A percentile compares a stretch with the other conserved stretches of the same genome.
These are phyloP conservation scores for Verticillium tricorpus DNA, from an alignment of 2,329 filamentous ascomycete species.

Conservation along the genomic window DNA sequence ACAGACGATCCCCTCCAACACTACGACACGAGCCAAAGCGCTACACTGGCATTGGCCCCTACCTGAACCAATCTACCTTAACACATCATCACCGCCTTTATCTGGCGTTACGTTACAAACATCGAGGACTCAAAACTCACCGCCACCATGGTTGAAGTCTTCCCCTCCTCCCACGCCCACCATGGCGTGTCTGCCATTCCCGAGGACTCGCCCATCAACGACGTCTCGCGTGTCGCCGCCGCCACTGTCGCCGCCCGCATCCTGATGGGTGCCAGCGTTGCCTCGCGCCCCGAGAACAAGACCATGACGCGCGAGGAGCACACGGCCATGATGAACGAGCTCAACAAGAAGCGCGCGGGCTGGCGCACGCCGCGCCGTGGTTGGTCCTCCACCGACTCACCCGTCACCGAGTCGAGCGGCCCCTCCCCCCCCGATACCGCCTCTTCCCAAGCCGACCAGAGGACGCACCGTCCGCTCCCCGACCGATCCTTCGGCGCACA, in stretches of 20 bases:
- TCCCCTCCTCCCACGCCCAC: slow-evolving; percentile 16
- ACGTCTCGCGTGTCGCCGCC: slow-evolving; percentile 11
- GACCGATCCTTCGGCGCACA: background rate
- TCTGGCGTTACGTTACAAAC: background rate
- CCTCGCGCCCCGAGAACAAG: slow-evolving; percentile 12
- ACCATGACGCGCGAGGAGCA: slow-evolving; percentile 37
- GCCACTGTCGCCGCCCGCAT: slow-evolving; percentile 12
- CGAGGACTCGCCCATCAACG: slow-evolving; percentile 10
- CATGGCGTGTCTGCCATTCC: slow-evolving; percentile 9
- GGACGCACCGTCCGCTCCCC: background rate
- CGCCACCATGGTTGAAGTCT: slow-evolving; percentile 26
- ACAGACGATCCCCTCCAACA: background rate
- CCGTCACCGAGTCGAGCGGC: slow-evolving; percentile 12
- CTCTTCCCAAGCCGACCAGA: slow-evolving; percentile 3
- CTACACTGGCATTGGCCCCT: background rate
- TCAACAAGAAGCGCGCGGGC: slow-evolving; percentile 27
- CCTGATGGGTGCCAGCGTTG: slow-evolving; percentile 13
- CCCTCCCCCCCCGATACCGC: slow-evolving; percentile 4
- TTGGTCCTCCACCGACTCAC: slow-evolving; percentile 42
- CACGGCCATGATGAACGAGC: slow-evolving; percentile 30
- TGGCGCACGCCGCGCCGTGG: slow-evolving; percentile 38
- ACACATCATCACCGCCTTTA: background rate
- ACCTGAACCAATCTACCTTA: background rate
- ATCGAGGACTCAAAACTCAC: background rate
- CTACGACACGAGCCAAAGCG: background rate